Conservation (phyloP, 208 protist genomes). For the Herpetomonas muscarum region DNA sequence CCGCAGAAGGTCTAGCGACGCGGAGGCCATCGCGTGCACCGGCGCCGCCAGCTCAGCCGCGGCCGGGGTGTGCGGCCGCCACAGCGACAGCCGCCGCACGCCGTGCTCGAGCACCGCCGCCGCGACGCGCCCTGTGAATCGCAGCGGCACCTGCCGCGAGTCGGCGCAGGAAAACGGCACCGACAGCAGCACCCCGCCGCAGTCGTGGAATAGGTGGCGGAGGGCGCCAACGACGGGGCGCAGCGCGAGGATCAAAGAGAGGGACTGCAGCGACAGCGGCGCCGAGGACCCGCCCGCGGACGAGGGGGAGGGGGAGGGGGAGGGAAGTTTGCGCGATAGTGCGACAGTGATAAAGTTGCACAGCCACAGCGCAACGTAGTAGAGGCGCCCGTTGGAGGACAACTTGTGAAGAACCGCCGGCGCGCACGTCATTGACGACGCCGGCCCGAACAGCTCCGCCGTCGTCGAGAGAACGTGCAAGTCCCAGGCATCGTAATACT, state of each 20-base stretch:
- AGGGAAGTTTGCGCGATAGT: background rate
- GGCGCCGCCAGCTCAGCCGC: conserved; percentile 18
- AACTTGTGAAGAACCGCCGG: conserved; percentile 19
- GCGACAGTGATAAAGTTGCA: background rate
- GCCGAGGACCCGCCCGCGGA: conserved; percentile 18
- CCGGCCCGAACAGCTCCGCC: conserved; percentile 11
- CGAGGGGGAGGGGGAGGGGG: background rate
- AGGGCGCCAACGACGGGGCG: conserved; percentile 31
- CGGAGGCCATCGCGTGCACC: conserved; percentile 20
- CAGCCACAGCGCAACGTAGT: conserved; percentile 36
- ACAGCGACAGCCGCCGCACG: conserved; percentile 24
- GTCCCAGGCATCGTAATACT: conserved; percentile 16
- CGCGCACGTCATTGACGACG: conserved; percentile 9
- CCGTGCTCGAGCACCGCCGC: conserved; percentile 23
- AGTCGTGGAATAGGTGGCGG: conserved; percentile 29
- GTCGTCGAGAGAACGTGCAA: conserved; percentile 26
- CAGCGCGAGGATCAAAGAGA: conserved; percentile 4
- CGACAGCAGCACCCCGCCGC: conserved; percentile 41
- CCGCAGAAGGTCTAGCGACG: conserved; percentile 29
- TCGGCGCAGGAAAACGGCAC: conserved; percentile 41
- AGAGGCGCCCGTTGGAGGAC: conserved; percentile 31
- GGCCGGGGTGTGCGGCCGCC: conserved; percentile 32
- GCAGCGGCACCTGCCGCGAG: conserved; percentile 33
- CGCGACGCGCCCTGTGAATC: conserved; percentile 21
- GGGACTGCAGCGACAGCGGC: conserved; percentile 6